Base-by-base conservation (phyloP, 306 rosid species). In the Phaseolus lunatus region DNA sequence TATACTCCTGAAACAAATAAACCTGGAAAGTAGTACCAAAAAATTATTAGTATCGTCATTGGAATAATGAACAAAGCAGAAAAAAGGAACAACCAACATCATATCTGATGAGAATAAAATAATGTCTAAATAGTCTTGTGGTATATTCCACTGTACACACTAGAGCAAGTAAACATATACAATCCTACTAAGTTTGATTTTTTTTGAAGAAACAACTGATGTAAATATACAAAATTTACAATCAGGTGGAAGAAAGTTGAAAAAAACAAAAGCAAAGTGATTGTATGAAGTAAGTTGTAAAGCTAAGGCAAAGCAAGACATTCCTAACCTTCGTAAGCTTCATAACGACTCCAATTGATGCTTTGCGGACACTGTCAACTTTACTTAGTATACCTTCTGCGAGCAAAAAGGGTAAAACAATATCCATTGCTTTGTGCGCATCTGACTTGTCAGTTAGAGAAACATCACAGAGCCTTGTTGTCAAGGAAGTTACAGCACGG, bases 371-470 rank as follows among this genome's bases (percentile, higher is more conserved):
- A 73, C 88, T 92, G 70, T 92, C 95, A 85, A 95, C 98, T 87
- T 95, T 95, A 86, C 96, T 95, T 78, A 92, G 70, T 80, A 95
- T 95, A 81, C 98, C 98, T 68, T 95, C 96, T 43, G 89, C 80
- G 61, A 95, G 98, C 83, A 95, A 79, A 82, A 90, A 88, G 4
- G 98, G 98, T 69, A 95, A 88, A 79, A 95, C 97, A 53, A 88
- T 86, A 80, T 87, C 85, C 98, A 95, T 95, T 79, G 98, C 86
- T 81, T 88, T 90, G 81, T 86, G 89, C 9, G 98, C 91, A 82
- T 95, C 88, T 57, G 92, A 75, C 73, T 48, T 64, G 66, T 86
- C 91, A 54, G 98, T 95, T 74, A 92, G 85, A 78, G 98, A 81
- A 62, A 89, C 90, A 82, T 95, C 98, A 80, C 96, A 95, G 53